Evolutionary conservation across 768 basidiomycete species (phyloP), one percentile per base, ranked within the genome.

Genomic region (Clitopilus hobsonii): DNA sequence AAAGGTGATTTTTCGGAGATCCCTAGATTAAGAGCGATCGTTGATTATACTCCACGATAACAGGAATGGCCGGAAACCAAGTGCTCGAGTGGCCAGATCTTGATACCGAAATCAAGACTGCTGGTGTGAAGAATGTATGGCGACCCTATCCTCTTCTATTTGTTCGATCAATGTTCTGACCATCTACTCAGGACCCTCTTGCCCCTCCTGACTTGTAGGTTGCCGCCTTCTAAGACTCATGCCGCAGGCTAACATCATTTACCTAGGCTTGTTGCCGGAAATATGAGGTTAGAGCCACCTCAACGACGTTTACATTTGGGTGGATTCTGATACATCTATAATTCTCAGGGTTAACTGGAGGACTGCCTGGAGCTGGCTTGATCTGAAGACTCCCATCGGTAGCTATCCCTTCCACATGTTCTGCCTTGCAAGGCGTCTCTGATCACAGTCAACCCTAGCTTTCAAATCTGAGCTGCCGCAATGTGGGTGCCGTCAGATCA

Each of bases 31-130:
- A 24, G 14, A 18, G 20, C 41, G 18, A 18, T 11, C 18, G 10
- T 45, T 45, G 14, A 45, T 45, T 20, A 20, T 20, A 18, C n/a
- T 45, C 22, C 18, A 51, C 27, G 11, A 32, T 36, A 28, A 22
- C 27, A 75, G 74, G 72, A 48, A 84, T 84, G 81, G 79, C 82
- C 3, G 83, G 83, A 1, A 83, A 83, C 60, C 83, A 85, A 63
- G 83, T 85, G 1, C 61, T 85, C 18, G 83, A 85, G 61, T 85
- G 83, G 82, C 59, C 65, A 10, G 82, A 83, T 60, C 66, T 86
- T 30, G 82, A 84, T 60, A 75, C 77, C 7, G 83, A 84, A 64
- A 78, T 85, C 57, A 83, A 83, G 71, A 83, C 83, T 2, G 78
- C 74, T 16, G 74, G 78, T 53, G 62, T 84, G 58, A 72, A 83